Evolutionary conservation across 2,329 filamentous ascomycete species (phyloP).

Genomic region (Emmonsiellopsis sp.): DNA sequence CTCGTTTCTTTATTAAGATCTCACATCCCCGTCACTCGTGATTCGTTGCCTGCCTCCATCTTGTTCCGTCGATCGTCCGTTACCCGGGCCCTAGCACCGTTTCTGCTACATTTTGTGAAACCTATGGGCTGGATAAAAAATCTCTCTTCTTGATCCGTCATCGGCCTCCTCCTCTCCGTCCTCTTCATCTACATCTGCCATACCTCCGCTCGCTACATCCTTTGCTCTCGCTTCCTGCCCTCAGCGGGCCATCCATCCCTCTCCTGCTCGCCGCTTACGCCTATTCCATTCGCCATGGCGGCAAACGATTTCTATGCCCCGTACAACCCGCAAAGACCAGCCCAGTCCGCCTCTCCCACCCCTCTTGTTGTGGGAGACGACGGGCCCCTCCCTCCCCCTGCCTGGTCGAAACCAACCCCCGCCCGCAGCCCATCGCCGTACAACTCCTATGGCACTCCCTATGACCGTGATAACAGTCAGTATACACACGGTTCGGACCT

Average conservation of each 20-base stretch:
- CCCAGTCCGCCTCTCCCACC: background rate
- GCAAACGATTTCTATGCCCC: conserved; percentile 25
- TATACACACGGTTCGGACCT: conserved; percentile 26
- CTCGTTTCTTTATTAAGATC: no score
- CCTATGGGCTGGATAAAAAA: background rate
- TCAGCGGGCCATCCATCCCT: background rate
- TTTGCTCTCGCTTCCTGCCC: background rate
- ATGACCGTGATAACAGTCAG: conserved; percentile 28
- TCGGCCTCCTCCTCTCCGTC: background rate
- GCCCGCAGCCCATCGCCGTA: conserved; percentile 27
- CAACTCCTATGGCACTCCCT: conserved; percentile 34
- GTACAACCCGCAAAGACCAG: conserved; percentile 2
- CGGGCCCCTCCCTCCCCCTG: conserved; percentile 2
- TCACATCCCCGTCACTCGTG: no score
- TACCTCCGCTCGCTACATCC: no score
- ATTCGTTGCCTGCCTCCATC: no score
- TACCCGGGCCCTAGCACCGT: no score
- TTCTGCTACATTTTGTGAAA: background rate
- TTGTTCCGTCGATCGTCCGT: no score
- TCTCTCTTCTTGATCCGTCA: background rate
- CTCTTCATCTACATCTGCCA: background rate
- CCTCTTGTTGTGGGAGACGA: background rate
- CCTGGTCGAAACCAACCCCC: conserved; percentile 5
- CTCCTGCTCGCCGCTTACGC: background rate
- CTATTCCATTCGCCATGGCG: conserved; percentile 25